Evolutionary conservation across 2,329 filamentous ascomycete genomes (phyloP), one percentile per base, ranked within the genome.

Genomic region (Pestalotiopsis fici): DNA sequence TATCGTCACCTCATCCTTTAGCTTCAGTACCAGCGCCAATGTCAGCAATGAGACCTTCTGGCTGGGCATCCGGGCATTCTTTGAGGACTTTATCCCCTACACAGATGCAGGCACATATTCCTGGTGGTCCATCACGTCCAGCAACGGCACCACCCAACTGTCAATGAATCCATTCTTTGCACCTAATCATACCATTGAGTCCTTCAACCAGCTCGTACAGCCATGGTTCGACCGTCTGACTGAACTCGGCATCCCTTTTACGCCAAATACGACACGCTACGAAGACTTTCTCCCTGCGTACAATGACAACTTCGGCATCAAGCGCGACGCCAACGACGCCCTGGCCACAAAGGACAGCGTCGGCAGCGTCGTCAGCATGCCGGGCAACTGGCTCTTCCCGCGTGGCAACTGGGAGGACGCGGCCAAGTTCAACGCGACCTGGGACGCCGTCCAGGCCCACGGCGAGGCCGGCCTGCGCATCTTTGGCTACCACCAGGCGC

Each of bases 371-470:
- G 73, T 74, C 67, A 71, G 69, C 47, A 70, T 70, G 31, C 73
- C 75, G 2, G 81, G 74, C 3, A 82, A 77, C 15, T 80, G 82
- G 5, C 74, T 84, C 5, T 78, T 84, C 28, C 82, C 83, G 1
- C 75, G 76, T 27, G 72, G 74, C 15, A 80, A 79, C 68, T 83
- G 77, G 73, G 71, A 72, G 15, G 74, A 78, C 76, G 70, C 75
- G 70, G 69, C 73, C 73, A 60, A 74, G 75, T 47, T 76, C 68
- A 70, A 74, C 61, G 70, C 70, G 43, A 78, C 75, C 3, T 76
- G 78, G 62, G 71, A 76, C 65, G 73, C 72, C 56, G 76, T 81
- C 70, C 67, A 75, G 66, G 71, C 73, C 28, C 66, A 80, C 70
- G 72, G 78, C 39, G 76, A 78, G 31, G 72, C 70, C 27, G 78